A percentile compares a stretch with the other conserved stretches of the same genome.
Evolutionary conservation across 2,329 filamentous ascomycete genomes (phyloP).

Genomic region (Massarina eburnea): DNA sequence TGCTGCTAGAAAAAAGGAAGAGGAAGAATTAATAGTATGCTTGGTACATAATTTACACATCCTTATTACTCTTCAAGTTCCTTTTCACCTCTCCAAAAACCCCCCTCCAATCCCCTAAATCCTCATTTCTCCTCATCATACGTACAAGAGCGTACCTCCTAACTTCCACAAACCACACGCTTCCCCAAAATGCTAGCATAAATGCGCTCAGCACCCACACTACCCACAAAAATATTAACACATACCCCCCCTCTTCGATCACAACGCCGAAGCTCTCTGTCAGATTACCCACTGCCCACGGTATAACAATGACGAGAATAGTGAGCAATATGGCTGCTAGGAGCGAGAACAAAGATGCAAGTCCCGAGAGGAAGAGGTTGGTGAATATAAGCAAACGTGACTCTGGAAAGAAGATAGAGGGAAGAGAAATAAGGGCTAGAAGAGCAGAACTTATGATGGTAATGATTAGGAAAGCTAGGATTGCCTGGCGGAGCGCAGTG

Average conservation of each 20-base stretch:
- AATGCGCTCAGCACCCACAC: slow-evolving; percentile 12
- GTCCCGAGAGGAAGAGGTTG: slow-evolving; percentile 15
- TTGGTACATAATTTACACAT: neutral
- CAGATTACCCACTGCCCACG: slow-evolving; percentile 8
- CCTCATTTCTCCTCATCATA: slow-evolving; percentile 17
- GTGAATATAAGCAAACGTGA: slow-evolving; percentile 24
- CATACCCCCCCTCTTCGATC: slow-evolving; percentile 10
- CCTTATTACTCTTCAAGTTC: slow-evolving; percentile 16
- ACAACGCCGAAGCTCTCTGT: slow-evolving; percentile 10
- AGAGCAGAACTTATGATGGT: slow-evolving; percentile 15
- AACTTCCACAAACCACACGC: slow-evolving; percentile 31
- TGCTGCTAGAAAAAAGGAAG: too few relatives aligned
- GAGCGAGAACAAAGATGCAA: slow-evolving; percentile 12
- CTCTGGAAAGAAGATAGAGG: slow-evolving; percentile 21
- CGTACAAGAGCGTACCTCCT: slow-evolving; percentile 17
- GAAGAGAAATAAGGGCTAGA: slow-evolving; percentile 11
- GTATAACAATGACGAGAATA: slow-evolving; percentile 9
- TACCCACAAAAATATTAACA: slow-evolving; percentile 24
- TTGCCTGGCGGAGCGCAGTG: slow-evolving; percentile 7
- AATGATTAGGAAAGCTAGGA: slow-evolving; percentile 23
- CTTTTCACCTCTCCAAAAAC: slow-evolving; percentile 16
- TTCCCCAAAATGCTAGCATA: slow-evolving; percentile 19
- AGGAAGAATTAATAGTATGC: too few relatives aligned
- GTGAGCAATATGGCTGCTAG: slow-evolving; percentile 19
- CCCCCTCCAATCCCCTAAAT: slow-evolving; percentile 26